phyloP scores from a whole-genome alignment of 371 early-diverging fungal species.

The Batrachochytrium dendrobatidis region DNA sequence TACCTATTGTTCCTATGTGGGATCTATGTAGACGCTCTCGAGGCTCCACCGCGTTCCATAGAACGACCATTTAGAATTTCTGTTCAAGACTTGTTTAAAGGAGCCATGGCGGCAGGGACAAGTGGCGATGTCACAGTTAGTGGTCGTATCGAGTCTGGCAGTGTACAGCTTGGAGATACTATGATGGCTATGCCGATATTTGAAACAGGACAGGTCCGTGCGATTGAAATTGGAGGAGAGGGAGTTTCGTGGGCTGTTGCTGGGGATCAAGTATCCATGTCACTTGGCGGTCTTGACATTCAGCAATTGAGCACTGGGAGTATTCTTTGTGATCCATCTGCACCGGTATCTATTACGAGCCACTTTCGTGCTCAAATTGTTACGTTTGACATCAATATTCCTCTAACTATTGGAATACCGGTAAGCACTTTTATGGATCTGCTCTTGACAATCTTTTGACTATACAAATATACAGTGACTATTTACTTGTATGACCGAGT shows the following conservation, averaged over 20 bases:
- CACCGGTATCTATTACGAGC: conserved; percentile 64
- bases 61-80: conserved; percentile 77
- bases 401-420: conserved; percentile 86
- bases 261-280: conserved; percentile 81
- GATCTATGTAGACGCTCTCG: conserved; percentile 54
- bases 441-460: background rate
- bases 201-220: conserved; percentile 41
- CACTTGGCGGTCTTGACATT: conserved; percentile 71
- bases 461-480: background rate
- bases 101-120: conserved; percentile 41
- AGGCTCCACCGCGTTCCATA: conserved; percentile 64
- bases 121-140: conserved; percentile 64
- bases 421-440: conserved; percentile 24
- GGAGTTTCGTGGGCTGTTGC: conserved; percentile 81
- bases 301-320: conserved; percentile 70
- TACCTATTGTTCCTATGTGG: conserved; percentile 10
- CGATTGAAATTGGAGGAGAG: conserved; percentile 65
- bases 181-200: conserved; percentile 75
- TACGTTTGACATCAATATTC: conserved; percentile 81
- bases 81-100: conserved; percentile 79
- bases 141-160: conserved; percentile 82
- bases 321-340: conserved; percentile 60
- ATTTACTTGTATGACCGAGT: background rate
- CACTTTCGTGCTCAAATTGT: conserved; percentile 79
- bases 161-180: conserved; percentile 77